Base-by-base conservation (phyloP, 1,284 basidiomycete genomes). In the Coniferiporia weirii region DNA sequence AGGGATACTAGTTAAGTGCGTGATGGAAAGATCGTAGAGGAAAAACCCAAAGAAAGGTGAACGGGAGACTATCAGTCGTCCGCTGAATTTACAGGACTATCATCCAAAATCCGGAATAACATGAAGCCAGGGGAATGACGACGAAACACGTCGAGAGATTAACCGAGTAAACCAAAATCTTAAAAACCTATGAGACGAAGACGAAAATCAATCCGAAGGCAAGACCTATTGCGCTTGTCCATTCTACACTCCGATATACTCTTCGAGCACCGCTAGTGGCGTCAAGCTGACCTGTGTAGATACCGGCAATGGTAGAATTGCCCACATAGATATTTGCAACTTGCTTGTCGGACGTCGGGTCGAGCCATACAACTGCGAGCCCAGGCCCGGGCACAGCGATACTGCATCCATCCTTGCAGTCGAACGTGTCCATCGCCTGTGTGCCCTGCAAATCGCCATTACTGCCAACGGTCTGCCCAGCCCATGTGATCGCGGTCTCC, bases 401-500 rank as follows among this genome's bases (percentile, higher is more conserved):
- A 1, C 69, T 72, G 61, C 78, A 79, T 2, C 57, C 57, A 9
- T 59, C 44, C 20, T 13, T 67, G 61, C 78, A 79, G 54, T 74
- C 68, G 8, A 74, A 34, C 15, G 70, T 44, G 40, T 70, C 65
- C 53, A 78, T 78, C n/a, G 71, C 66, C n/a, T 73, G 73, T 54
- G 75, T 75, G 59, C 76, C 74, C 2, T 62, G 63, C 12, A 77
- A 78, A 61, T 70, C 69, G 1, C 64, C 66, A 22, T 69, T 68
- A 68, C 76, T 69, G 73, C 76, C 75, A 56, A 77, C 66, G 45
- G 69, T 71, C 61, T 67, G 64, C 35, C 80, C 80, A 5, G 78
- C 76, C 83, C 83, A 87, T 7, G 77, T 77, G 64, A 88, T 84
- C 57, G 82, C 74, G 60, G 73, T 76, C 64, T 79, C 77, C 68